Percentiles rank a stretch among this genome's conserved stretches.
These are phyloP conservation scores for Macadamia tetraphylla DNA, from an alignment of 164 flowering plant genomes.

Conservation along the genomic window DNA sequence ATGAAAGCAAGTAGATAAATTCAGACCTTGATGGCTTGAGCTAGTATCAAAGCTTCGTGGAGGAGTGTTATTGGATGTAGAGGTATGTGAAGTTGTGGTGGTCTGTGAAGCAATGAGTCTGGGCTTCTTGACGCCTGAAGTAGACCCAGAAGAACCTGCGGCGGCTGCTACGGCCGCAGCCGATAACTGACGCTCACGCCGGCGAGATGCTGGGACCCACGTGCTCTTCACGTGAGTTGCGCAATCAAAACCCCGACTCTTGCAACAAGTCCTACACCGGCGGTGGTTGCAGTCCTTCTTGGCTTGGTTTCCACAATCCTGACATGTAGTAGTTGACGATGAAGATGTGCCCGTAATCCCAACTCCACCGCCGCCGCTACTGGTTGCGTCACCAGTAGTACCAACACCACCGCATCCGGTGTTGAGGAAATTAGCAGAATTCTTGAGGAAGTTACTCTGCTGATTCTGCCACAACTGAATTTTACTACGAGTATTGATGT, in stretches of 20 bases:
- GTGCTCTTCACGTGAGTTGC: constrained; percentile 93
- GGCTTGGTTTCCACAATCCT: constrained; percentile 93
- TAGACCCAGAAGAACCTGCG: constrained; percentile 49
- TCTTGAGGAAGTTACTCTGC: constrained; percentile 22
- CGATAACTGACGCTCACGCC: constrained; percentile 74
- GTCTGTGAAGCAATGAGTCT: constrained; percentile 56
- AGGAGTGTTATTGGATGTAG: constrained; percentile 83
- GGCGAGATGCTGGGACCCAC: constrained; percentile 86
- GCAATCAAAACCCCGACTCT: constrained; percentile 84
- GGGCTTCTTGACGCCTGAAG: constrained; percentile 75
- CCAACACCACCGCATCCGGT: constrained; percentile 21
- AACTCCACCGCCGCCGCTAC: constrained; percentile 15
- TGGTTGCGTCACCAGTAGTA: constrained; percentile 8
- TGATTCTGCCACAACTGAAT: constrained; percentile 44
- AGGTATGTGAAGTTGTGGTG: constrained; percentile 75
- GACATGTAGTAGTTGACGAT: constrained; percentile 39
- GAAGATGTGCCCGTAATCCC: constrained; percentile 15
- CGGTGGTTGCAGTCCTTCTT: constrained; percentile 86
- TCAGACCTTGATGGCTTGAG: constrained; percentile 72
- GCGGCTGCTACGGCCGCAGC: constrained; percentile 21
- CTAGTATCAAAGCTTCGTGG: constrained; percentile 84
- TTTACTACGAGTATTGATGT: constrained; percentile 15
- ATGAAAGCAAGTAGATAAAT: neutral
- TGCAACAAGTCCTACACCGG: constrained; percentile 95
- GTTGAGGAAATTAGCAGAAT: constrained; percentile 17